Evolutionary conservation across 1,139 yeast species (phyloP), one percentile per base, ranked within the genome.

Genomic region (Blastobotrys arbuscula): DNA sequence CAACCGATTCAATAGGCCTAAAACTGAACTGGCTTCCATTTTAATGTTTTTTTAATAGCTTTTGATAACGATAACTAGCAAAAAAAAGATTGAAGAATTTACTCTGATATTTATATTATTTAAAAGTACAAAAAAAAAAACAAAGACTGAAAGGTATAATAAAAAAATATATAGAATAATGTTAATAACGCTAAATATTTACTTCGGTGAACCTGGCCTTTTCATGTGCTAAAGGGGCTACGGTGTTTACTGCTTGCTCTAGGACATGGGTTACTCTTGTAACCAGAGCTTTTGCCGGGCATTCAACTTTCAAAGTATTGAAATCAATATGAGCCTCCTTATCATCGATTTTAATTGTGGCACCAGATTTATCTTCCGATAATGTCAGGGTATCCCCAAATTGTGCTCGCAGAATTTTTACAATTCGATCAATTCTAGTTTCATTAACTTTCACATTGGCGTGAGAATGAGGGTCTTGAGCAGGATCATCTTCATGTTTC

Each of bases 231-330:
- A 92, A 72, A 2, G 98, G 97, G 10, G 97, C 90, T 2, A 89
- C 90, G 44, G 92, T 72, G 42, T 78, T 84, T 50, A 84, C 76
- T 8, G 95, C 95, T 52, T 95, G 76, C 47, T 78, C 79, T 48
- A 92, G 70, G 15, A 92, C 83, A 56, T 85, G 92, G 56, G 82
- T 87, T 3, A 92, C 81, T 63, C 98, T 78, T 55, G 88, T 92
- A 57, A 80, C 79, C 53, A 92, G 70, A 1, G 90, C 90, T 50
- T 79, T 82, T 1, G 92, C 84, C 1, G 79, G 69, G 61, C 97
- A 88, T n/a, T 75, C 79, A 0, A 90, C 96, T 2, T 74, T 70
- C 63, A 88, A 74, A 40, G 76, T 77, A 2, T 72, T 66, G 56
- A 83, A 86, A 56, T 83, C 77, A 16, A 94, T 78, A 16, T 69